Percentiles rank a stretch among this genome's conserved stretches.
Conservation (phyloP, 2,329 filamentous ascomycete genomes). For the Fusarium gaditjirri region DNA sequence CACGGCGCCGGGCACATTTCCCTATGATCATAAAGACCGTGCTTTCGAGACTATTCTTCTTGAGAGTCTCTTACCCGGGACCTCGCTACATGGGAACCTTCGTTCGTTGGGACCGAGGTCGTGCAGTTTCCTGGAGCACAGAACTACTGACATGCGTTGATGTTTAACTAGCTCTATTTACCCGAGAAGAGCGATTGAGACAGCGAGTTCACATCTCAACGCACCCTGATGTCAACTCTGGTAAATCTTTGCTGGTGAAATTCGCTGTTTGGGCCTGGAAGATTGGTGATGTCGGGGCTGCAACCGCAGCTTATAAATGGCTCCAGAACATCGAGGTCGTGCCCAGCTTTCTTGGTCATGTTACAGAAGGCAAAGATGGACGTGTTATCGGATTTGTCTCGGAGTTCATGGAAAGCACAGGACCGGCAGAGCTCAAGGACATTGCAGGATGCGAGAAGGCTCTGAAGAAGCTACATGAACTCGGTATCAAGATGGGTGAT, state of each 20-base stretch:
- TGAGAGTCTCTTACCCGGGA: constrained; percentile 36
- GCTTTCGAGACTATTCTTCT: constrained; percentile 44
- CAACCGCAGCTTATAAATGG: constrained; percentile 45
- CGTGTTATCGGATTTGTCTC: constrained; percentile 44
- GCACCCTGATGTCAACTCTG: constrained; percentile 35
- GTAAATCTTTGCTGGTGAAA: constrained; percentile 41
- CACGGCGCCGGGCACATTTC: constrained; percentile 41
- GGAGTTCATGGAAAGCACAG: constrained; percentile 39
- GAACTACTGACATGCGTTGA: constrained; percentile 39
- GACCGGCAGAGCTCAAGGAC: constrained; percentile 37
- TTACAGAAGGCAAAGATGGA: constrained; percentile 40
- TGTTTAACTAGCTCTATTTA: constrained; percentile 43
- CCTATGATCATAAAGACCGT: constrained; percentile 35
- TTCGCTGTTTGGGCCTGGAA: constrained; percentile 45
- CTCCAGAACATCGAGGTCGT: constrained; percentile 39
- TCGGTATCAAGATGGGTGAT: constrained; percentile 46
- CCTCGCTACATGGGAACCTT: constrained; percentile 25
- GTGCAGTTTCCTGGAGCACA: constrained; percentile 29
- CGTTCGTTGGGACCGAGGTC: constrained; percentile 36
- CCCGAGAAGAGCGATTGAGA: constrained; percentile 32
- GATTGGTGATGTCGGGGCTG: constrained; percentile 36
- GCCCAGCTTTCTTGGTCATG: constrained; percentile 46
- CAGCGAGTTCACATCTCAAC: constrained; percentile 41
- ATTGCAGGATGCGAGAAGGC: constrained; percentile 38
- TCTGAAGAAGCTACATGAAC: constrained; percentile 38